Conservation (phyloP, 2,329 filamentous ascomycete genomes). For the Penicillium digitatum region DNA sequence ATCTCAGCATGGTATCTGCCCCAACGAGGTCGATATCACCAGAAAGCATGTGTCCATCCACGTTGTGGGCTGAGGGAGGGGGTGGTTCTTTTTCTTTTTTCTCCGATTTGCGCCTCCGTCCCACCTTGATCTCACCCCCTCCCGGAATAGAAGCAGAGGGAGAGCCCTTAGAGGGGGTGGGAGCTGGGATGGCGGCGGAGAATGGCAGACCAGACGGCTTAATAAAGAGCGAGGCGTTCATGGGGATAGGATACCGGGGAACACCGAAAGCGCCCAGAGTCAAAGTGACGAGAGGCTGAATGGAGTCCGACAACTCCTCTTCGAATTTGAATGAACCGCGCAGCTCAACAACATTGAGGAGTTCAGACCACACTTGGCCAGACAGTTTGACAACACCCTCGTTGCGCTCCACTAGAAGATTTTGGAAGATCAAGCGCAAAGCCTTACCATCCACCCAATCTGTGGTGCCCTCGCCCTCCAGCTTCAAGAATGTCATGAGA, state of each 20-base stretch:
- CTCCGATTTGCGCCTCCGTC: conserved; percentile 78
- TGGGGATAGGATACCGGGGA: conserved; percentile 81
- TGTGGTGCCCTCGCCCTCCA: conserved; percentile 73
- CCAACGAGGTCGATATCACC: conserved; percentile 94
- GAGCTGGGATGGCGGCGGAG: conserved; percentile 44
- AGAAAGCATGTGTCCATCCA: conserved; percentile 96
- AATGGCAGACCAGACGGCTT: conserved; percentile 89
- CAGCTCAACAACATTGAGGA: conserved; percentile 63
- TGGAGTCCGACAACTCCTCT: conserved; percentile 67
- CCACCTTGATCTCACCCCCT: conserved; percentile 58
- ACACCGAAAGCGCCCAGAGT: conserved; percentile 90
- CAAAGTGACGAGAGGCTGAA: conserved; percentile 77
- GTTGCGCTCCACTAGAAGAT: conserved; percentile 88
- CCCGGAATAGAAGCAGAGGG: conserved; percentile 45
- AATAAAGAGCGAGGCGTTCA: conserved; percentile 85
- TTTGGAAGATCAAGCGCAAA: conserved; percentile 86
- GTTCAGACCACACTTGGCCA: conserved; percentile 77
- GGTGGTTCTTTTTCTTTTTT: conserved; percentile 73
- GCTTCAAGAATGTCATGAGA: conserved; percentile 83
- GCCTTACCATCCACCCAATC: conserved; percentile 92
- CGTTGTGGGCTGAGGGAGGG: conserved; percentile 74
- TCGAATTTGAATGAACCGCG: conserved; percentile 63
- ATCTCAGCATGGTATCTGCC: conserved; percentile 80
- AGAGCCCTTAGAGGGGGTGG: conserved; percentile 40
- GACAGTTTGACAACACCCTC: conserved; percentile 77